Base-by-base conservation (phyloP, 169 alveolate genomes). In the Cryptosporidium sp. region DNA sequence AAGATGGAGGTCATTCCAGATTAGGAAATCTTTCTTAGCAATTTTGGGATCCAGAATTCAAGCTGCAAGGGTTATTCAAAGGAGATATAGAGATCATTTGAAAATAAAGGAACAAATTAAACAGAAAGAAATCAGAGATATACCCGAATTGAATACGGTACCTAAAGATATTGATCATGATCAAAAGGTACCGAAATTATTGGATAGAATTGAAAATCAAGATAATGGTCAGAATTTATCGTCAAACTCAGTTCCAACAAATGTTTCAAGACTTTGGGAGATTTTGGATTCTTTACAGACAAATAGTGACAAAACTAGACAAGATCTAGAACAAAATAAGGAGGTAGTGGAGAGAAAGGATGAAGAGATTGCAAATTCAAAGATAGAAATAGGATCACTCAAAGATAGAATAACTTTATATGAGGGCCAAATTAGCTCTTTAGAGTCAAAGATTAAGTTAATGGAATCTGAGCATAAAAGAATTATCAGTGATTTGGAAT, bases 261-360 rank as follows among this genome's bases (percentile, higher is more conserved):
- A 80, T 29, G 75, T 80, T 29, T 80, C 89, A 80, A 80, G 65
- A 45, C 70, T 80, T 31, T 80, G 89, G 89, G 75, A 80, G 26
- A 60, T 80, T 44, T 44, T 80, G 56, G 89, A 80, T 60, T 80
- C 89, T 16, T 29, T 80, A 14, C 86, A 73, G 23, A 23, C 86
- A 5, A 39, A 26, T n/a, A 73, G 48, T 23, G 86, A 58, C 21
- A 73, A 60, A 23, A 69, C 58, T 4, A 69, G 85, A 21, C 72
- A 26, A 33, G 69, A 51, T 48, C 10, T 33, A 3, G 48, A 56
- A 6, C 52, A 33, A 18, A 48, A 26, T 45, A 16, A 62, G 35
- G 51, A 33, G 23, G 56, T 39, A 5, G 53, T 10, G 44, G 89
- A 80, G 8, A 80, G 62, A 7, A 60, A 62, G 21, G 75, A 80